Base-by-base conservation (phyloP, 2,329 filamentous ascomycete species). In the Botryotinia globosa region DNA sequence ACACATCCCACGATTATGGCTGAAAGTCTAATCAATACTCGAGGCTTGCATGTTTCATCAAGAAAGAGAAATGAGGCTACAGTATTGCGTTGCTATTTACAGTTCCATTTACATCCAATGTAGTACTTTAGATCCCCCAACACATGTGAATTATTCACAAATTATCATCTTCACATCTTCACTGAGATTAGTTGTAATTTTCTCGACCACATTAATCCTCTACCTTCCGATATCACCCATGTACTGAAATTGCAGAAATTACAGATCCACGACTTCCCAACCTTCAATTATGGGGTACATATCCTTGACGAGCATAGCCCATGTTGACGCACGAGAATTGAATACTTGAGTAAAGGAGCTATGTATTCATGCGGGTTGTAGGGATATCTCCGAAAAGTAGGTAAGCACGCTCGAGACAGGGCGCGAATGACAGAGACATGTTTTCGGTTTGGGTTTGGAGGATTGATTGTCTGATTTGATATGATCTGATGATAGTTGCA, bases 271-370 rank as follows among this genome's bases (percentile, higher is more conserved):
- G 42, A 48, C 42, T 65, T 32, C 34, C 22, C 48, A 22, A 45
- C 25, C 20, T 51, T 66, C 20, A 37, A 66, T 66, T 66, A 66
- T 51, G 64, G 64, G 61, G 61, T 63, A 44, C 39, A 63, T 63
- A 39, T 63, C n/a, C 61, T 63, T 20, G 61, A 44, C 61, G 25
- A 39, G 61, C 61, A 63, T 44, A 10, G 37, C 61, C 61, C 39
- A 44, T 44, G 39, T 44, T 44, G 39, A 32, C 8, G 61, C 39
- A 63, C 61, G 61, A 63, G 61, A 63, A 63, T 44, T 45, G 37
- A 63, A 63, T 22, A 45, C 14, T 61, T 61, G 18, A n/a, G 58
- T 61, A 61, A 37, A 25, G 37, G 22, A 42, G 22, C 34, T 42
- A 62, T 62, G 59, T 62, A 18, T 42, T 37, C 37, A n/a, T n/a